phyloP scores from a whole-genome alignment of 345 rosid species.

The Populus ilicifolia region DNA sequence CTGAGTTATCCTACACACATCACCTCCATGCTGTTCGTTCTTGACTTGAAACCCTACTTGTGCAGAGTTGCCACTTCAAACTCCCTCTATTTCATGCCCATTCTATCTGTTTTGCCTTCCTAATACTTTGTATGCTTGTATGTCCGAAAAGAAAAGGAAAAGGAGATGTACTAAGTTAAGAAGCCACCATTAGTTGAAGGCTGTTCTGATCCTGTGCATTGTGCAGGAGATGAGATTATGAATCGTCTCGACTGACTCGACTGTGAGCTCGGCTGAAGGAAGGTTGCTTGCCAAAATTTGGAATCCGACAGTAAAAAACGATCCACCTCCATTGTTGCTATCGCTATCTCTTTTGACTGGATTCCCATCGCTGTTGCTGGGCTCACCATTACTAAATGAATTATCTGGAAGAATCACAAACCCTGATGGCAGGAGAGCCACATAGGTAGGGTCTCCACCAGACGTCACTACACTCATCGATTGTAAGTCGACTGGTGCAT shows the following conservation, averaged over 20 bases:
- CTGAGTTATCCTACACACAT: background rate
- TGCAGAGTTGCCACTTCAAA: background rate
- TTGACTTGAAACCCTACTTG: conserved; percentile 32
- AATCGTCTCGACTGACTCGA: conserved; percentile 87
- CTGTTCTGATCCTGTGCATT: conserved; percentile 65
- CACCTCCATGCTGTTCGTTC: conserved; percentile 36
- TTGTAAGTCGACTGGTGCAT: conserved; percentile 55
- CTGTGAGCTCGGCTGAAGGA: conserved; percentile 82
- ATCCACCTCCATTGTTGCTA: conserved; percentile 27
- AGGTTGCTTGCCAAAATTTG: conserved; percentile 79
- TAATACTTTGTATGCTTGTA: background rate
- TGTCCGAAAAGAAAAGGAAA: conserved; percentile 1
- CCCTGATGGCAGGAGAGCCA: conserved; percentile 59
- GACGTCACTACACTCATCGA: conserved; percentile 39
- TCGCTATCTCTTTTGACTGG: conserved; percentile 11
- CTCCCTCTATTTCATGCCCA: background rate
- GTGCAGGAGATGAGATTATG: conserved; percentile 82
- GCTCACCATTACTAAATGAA: conserved; percentile 17
- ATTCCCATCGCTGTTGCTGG: conserved; percentile 6
- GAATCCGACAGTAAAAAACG: conserved; percentile 50
- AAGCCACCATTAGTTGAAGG: conserved; percentile 25
- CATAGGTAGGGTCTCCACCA: conserved; percentile 43
- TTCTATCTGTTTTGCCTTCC: conserved; percentile 11
- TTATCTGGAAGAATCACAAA: conserved; percentile 50
- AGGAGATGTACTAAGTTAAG: background rate